Conservation (phyloP, 768 basidiomycete genomes). For the Suillus subalutaceus region DNA sequence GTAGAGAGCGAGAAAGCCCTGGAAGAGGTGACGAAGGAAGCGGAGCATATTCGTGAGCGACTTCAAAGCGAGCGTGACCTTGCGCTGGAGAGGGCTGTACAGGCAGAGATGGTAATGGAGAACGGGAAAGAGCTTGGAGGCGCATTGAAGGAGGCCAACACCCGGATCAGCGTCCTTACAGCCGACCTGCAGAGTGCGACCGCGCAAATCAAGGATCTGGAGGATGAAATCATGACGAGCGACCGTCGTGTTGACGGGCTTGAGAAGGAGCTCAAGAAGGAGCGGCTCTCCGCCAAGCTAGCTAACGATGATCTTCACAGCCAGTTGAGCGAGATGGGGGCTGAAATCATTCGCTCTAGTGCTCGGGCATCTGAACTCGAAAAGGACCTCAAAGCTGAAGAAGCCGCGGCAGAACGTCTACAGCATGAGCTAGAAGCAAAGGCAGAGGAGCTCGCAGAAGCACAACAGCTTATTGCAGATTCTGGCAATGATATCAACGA, state of each 20-base stretch:
- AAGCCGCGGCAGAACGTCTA: constrained; percentile 28
- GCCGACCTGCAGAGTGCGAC: constrained; percentile 64
- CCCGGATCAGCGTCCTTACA: constrained; percentile 55
- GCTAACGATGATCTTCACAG: constrained; percentile 42
- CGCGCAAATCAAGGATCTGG: constrained; percentile 59
- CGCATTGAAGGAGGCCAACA: constrained; percentile 67
- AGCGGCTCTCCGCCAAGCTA: constrained; percentile 45
- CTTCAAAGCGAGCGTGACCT: constrained; percentile 55
- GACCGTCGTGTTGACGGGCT: constrained; percentile 56
- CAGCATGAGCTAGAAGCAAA: constrained; percentile 49
- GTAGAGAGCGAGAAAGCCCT: constrained; percentile 53
- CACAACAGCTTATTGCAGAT: constrained; percentile 28
- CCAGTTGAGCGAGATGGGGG: constrained; percentile 34
- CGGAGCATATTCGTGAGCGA: constrained; percentile 46
- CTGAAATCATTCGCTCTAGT: constrained; percentile 33
- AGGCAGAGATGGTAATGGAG: constrained; percentile 66
- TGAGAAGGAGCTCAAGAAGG: constrained; percentile 59
- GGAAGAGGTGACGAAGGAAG: constrained; percentile 45
- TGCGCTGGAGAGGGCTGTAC: constrained; percentile 60
- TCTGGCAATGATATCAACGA: constrained; percentile 28
- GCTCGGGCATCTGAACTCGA: constrained; percentile 46
- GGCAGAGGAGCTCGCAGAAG: constrained; percentile 25
- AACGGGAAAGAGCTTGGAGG: constrained; percentile 69
- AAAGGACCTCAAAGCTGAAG: constrained; percentile 46
- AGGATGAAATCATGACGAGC: constrained; percentile 58